Evolutionary conservation across 2,329 filamentous ascomycete species (phyloP), one percentile per base, ranked within the genome.

Genomic region (Grosmannia penicillata): DNA sequence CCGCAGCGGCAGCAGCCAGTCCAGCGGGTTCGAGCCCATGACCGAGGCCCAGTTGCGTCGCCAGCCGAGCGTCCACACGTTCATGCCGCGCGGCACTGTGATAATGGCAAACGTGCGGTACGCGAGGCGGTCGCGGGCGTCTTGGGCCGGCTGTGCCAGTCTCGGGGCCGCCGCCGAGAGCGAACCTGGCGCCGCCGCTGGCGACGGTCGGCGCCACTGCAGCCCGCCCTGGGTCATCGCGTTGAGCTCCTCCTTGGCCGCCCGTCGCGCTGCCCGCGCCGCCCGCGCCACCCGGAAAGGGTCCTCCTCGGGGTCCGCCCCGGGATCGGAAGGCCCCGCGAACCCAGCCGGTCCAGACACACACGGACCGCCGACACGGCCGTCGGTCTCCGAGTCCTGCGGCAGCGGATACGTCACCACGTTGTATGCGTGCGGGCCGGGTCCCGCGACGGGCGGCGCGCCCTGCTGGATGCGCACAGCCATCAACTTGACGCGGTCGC

Each of bases 1-100:
- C 40, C 66, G 73, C 25, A 93, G 55, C 0, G 89, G 89, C 2
- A 94, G 58, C 11, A 94, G 52, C 87, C 87, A 96, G 43, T 94
- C 82, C 13, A 78, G 43, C 3, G 76, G 46, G 17, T 60, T 71
- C 33, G 69, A 59, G 0, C 89, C 89, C 77, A 98, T 85, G 19
- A 95, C 73, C 13, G 78, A 70, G 46, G 75, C 72, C 60, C 86
- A 78, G 51, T 96, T 96, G 22, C 65, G 59, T 44, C 70, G 65
- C 8, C 60, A 59, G 2, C 82, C 83, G 1, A 91, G 61, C 49
- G 93, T 74, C 77, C 85, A 98, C 0, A 85, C 84, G 48, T 94
- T 94, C 48, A 91, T 78, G 9, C 82, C 78, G 0, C 73, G 68
- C 4, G 74, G 63, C 0, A 81, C 83, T 43, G 73, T 69, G 2